Evolutionary conservation across 2,329 filamentous ascomycete species (phyloP).

Genomic region (Pseudogymnoascus sp.): DNA sequence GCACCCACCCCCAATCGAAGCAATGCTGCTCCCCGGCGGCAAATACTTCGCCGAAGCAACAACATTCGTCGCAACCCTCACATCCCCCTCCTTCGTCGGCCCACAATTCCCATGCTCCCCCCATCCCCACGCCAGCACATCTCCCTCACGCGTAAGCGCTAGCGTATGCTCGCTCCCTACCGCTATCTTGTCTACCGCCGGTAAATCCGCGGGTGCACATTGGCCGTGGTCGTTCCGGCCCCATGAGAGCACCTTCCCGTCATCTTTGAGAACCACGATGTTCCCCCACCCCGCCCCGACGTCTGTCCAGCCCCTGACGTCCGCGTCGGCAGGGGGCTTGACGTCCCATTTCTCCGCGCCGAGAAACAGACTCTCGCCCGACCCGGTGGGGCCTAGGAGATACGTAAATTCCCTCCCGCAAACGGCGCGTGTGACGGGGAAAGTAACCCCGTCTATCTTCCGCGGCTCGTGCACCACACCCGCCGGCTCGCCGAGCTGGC

Average conservation of each 20-base stretch:
- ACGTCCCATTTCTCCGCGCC: conserved; percentile 70
- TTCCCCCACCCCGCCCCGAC: conserved; percentile 76
- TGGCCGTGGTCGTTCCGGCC: conserved; percentile 83
- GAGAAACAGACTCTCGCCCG: conserved; percentile 56
- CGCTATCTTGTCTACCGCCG: conserved; percentile 54
- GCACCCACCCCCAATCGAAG: conserved; percentile 70
- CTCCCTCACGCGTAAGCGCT: conserved; percentile 54
- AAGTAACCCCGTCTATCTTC: conserved; percentile 49
- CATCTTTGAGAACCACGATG: conserved; percentile 58
- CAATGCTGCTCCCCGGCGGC: conserved; percentile 42
- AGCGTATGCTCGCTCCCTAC: conserved; percentile 88
- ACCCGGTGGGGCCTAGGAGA: too few relatives aligned
- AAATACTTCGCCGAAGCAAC: conserved; percentile 52
- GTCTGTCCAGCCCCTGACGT: conserved; percentile 51
- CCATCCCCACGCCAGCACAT: conserved; percentile 87
- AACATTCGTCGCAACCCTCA: conserved; percentile 60
- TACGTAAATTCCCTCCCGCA: conserved; percentile 85
- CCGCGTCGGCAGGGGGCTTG: conserved; percentile 45
- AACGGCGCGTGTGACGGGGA: conserved; percentile 56
- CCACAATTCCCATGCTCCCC: conserved; percentile 97
- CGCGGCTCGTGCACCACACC: conserved; percentile 49
- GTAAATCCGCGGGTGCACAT: conserved; percentile 55
- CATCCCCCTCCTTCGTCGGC: conserved; percentile 52
- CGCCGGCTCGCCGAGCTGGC: conserved; percentile 61
- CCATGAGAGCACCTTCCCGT: conserved; percentile 61